Conservation (phyloP, 2,329 filamentous ascomycete species). For the Pseudogymnoascus sp. region DNA sequence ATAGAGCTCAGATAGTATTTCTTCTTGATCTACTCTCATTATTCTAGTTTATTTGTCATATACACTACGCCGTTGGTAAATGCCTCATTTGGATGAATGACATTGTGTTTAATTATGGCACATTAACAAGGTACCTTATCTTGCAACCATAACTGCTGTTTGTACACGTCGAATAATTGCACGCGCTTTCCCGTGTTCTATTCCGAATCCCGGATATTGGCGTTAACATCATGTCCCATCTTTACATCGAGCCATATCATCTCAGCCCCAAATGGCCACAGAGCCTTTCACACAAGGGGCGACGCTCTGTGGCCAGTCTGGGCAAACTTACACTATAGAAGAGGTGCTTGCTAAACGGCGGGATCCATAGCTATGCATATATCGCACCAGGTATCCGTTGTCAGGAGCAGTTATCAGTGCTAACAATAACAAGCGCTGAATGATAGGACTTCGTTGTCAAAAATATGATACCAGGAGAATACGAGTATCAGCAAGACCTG, state of each 20-base stretch:
- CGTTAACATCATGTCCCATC: neutral
- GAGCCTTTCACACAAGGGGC: neutral
- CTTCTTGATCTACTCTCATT: neutral
- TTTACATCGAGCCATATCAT: neutral
- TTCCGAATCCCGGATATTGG: neutral
- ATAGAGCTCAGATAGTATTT: neutral
- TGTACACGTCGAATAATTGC: neutral
- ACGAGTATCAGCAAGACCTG: slow-evolving; percentile 25
- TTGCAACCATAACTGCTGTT: neutral
- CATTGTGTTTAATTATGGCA: neutral
- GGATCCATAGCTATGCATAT: neutral
- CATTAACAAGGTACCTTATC: neutral
- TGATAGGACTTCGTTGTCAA: slow-evolving; percentile 19
- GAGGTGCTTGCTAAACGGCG: neutral
- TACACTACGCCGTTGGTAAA: neutral
- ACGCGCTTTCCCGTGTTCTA: neutral
- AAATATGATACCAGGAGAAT: slow-evolving; percentile 25
- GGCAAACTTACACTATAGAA: neutral
- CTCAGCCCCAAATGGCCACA: neutral
- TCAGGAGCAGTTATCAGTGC: neutral
- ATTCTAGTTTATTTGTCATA: neutral
- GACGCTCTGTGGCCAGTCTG: neutral
- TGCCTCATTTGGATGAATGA: neutral
- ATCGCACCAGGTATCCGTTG: neutral
- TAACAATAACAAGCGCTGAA: slow-evolving; percentile 14